phyloP scores from a whole-genome alignment of 306 rosid genomes.

The Begonia fuchsioides region DNA sequence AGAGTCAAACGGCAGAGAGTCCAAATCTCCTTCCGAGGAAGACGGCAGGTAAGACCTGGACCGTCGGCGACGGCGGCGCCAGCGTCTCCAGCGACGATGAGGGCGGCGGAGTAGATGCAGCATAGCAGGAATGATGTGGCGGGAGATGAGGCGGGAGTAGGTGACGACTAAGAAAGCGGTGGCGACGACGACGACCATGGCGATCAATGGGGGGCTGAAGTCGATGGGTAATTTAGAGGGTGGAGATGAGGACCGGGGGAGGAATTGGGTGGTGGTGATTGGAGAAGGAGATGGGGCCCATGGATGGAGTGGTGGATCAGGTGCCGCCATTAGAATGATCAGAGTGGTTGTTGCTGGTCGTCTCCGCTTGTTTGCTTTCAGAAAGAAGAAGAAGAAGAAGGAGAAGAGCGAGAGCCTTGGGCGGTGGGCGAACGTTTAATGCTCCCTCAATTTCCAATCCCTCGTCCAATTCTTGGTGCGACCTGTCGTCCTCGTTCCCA shows the following conservation, averaged over 20 bases:
- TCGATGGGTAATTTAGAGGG: constrained; percentile 45
- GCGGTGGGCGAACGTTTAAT: constrained; percentile 18
- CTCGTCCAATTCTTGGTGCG: constrained; percentile 4
- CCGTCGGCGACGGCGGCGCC: constrained; percentile 25
- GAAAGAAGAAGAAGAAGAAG: neutral
- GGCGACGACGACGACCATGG: constrained; percentile 80
- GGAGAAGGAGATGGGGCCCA: constrained; percentile 1
- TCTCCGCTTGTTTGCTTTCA: neutral
- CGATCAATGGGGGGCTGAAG: constrained; percentile 79
- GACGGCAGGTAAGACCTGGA: constrained; percentile 37
- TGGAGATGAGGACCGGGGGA: constrained; percentile 10
- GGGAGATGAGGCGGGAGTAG: constrained; percentile 74
- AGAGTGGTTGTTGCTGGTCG: neutral
- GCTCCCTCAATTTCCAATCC: neutral
- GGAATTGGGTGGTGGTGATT: constrained; percentile 2
- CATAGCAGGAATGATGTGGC: constrained; percentile 55
- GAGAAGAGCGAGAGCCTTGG: neutral
- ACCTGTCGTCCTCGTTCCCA: neutral
- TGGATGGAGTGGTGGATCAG: neutral
- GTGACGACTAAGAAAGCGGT: constrained; percentile 72
- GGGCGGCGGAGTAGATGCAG: constrained; percentile 24
- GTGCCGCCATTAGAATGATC: constrained; percentile 6
- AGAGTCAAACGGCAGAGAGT: constrained; percentile 63
- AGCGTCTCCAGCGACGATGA: constrained; percentile 22
- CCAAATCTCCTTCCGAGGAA: constrained; percentile 56